Evolutionary conservation across 306 rosid genomes (phyloP).

Genomic region (Vicia sativa): DNA sequence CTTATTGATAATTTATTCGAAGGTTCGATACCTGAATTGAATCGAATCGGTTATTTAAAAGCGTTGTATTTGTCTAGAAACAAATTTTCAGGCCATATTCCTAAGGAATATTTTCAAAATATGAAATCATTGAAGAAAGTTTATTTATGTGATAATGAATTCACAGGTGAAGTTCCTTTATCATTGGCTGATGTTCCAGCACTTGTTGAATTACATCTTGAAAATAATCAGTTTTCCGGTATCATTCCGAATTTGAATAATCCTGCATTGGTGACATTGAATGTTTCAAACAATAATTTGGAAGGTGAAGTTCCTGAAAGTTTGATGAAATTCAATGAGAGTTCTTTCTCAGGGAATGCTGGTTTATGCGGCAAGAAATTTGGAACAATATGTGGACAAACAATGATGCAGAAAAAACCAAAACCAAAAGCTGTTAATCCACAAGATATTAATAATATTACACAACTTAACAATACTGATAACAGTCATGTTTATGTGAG

Average conservation of each 20-base stretch:
- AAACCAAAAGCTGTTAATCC: neutral
- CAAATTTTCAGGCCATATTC: conserved; percentile 70
- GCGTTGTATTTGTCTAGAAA: conserved; percentile 63
- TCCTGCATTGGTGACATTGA: conserved; percentile 36
- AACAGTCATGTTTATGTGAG: neutral
- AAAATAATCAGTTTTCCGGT: conserved; percentile 68
- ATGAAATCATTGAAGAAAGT: conserved; percentile 73
- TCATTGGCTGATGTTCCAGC: conserved; percentile 52
- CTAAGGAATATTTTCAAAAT: conserved; percentile 48
- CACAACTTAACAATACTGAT: neutral
- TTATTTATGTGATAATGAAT: conserved; percentile 60
- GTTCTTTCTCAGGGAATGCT: conserved; percentile 55
- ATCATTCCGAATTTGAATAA: conserved; percentile 45
- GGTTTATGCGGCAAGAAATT: conserved; percentile 56
- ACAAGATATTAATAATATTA: neutral
- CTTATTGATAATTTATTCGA: conserved; percentile 56
- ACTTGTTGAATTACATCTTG: conserved; percentile 61
- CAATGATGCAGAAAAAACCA: neutral
- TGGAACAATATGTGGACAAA: conserved; percentile 39
- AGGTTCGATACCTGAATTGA: conserved; percentile 70
- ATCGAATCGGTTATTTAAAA: conserved; percentile 53
- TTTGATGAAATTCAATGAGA: conserved; percentile 43
- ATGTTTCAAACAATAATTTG: conserved; percentile 68
- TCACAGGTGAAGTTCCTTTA: conserved; percentile 58
- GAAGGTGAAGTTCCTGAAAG: conserved; percentile 68